These are phyloP conservation scores for Leptographium flavum DNA, from an alignment of 2,329 filamentous ascomycete species.

Conservation along the genomic window DNA sequence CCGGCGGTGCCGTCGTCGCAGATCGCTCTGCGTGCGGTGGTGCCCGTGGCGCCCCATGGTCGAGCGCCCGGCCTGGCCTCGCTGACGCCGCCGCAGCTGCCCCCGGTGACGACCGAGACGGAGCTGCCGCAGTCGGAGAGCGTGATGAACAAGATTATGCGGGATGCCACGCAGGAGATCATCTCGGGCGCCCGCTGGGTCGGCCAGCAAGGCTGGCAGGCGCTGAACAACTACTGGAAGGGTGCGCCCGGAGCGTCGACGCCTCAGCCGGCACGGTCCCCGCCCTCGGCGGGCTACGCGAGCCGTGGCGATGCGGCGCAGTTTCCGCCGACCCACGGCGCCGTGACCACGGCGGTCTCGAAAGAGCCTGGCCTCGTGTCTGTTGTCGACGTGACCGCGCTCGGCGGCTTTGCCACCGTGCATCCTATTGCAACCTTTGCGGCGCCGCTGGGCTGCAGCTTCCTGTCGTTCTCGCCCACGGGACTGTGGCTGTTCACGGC, in stretches of 20 bases:
- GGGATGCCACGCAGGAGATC: constrained; percentile 65
- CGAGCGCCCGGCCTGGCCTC: constrained; percentile 42
- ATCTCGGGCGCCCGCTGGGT: constrained; percentile 64
- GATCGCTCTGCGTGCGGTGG: constrained; percentile 52
- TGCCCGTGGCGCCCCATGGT: constrained; percentile 40
- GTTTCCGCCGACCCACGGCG: constrained; percentile 65
- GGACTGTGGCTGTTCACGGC: constrained; percentile 64
- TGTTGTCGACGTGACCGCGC: constrained; percentile 53
- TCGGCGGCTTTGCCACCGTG: constrained; percentile 36
- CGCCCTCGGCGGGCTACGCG: constrained; percentile 14
- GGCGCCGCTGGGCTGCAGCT: constrained; percentile 62
- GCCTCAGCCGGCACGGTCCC: constrained; percentile 29
- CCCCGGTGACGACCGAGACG: constrained; percentile 49
- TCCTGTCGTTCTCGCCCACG: constrained; percentile 62
- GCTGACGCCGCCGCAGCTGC: constrained; percentile 54
- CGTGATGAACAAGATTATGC: constrained; percentile 61
- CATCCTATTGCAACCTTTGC: constrained; percentile 59
- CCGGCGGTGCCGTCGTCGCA: constrained; percentile 59
- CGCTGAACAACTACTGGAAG: constrained; percentile 73
- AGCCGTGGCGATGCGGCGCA: constrained; percentile 33
- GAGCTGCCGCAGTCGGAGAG: constrained; percentile 61
- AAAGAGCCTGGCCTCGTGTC: constrained; percentile 63
- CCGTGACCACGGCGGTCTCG: constrained; percentile 32
- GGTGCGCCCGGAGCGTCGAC: constrained; percentile 24
- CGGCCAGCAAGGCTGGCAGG: constrained; percentile 61